Base-by-base conservation (phyloP, 2,329 filamentous ascomycete species). In the Stemphylium lycopersici region DNA sequence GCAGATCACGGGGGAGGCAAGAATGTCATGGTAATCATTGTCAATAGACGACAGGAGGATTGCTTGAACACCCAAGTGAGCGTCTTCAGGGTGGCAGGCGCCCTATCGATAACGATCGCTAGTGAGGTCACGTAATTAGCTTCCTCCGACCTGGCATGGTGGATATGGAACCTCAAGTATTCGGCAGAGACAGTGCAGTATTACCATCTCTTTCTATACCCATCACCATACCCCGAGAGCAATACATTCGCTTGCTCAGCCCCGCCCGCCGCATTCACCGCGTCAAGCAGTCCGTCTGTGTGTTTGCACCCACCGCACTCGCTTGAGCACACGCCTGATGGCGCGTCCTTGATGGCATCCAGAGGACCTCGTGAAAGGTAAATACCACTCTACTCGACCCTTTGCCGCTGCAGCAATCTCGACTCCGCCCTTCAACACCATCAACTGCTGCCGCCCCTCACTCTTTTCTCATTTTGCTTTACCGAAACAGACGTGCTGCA, bases 241-340 rank as follows among this genome's bases (percentile, higher is more conserved):
- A 43, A 31, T 20, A 34, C 46, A 33, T 38, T 57, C 45, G 47
- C 50, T 58, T 61, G 61, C 54, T 38, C 57, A 13, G 44, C 53
- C 16, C 48, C 36, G 32, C 22, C 41, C 39, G 31, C 43, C 47
- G 49, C 52, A 43, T 56, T 57, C 53, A 45, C 42, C 33, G 43
- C 40, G 20, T 39, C 41, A 32, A 52, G 37, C 41, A 40, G 39
- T 52, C 51, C 46, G 49, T 18, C 33, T 48, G 50, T 56, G 59
- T 60, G 55, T 62, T 61, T 67, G 61, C 55, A 58, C 58, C 55
- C 60, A 65, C 69, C 61, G 62, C 69, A 67, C 63, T 71, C 71
- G 69, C 72, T 72, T 69, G 65, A 64, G 64, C 68, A 67, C 67
- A 66, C 68, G 69, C 71, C 69, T 71, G 73, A 76, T 74, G 72